Percentiles rank a stretch among this genome's conserved stretches.
phyloP scores from a whole-genome alignment of 208 protist species.

The Plasmodiophora brassicae region DNA sequence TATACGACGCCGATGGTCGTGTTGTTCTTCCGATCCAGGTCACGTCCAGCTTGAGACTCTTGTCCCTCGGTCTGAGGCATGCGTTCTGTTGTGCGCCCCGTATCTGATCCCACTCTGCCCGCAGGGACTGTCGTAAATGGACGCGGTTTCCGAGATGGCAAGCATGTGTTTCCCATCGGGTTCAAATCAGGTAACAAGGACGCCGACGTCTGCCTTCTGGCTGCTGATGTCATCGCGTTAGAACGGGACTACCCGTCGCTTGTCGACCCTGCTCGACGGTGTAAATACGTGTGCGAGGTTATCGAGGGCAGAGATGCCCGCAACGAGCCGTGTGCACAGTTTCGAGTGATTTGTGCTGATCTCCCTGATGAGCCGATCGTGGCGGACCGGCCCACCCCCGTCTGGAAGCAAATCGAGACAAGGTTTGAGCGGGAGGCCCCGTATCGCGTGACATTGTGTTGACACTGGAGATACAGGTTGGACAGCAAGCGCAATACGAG shows the following conservation, averaged over 20 bases:
- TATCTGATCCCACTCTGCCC: background rate
- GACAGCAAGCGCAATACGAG: background rate
- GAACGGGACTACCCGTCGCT: conserved; percentile 27
- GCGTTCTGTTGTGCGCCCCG: too few species aligned
- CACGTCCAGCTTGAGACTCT: background rate
- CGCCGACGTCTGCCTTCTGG: background rate
- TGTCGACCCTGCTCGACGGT: background rate
- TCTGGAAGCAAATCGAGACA: conserved; percentile 25
- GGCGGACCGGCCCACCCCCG: background rate
- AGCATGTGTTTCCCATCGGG: conserved; percentile 13
- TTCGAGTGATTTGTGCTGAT: background rate
- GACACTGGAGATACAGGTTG: background rate
- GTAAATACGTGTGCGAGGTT: conserved; percentile 22
- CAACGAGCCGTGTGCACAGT: background rate
- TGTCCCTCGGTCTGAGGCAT: background rate
- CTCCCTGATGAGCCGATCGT: conserved; percentile 25
- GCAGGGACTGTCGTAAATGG: background rate
- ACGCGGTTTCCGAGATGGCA: background rate
- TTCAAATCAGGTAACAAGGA: conserved; percentile 18
- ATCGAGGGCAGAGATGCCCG: too few species aligned
- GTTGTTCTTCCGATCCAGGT: background rate
- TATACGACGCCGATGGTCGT: background rate
- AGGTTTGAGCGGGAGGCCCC: background rate
- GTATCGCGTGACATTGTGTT: background rate
- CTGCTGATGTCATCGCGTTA: background rate